These are phyloP conservation scores for Botrytis paeoniae DNA, from an alignment of 2,329 filamentous ascomycete genomes.

Conservation along the genomic window DNA sequence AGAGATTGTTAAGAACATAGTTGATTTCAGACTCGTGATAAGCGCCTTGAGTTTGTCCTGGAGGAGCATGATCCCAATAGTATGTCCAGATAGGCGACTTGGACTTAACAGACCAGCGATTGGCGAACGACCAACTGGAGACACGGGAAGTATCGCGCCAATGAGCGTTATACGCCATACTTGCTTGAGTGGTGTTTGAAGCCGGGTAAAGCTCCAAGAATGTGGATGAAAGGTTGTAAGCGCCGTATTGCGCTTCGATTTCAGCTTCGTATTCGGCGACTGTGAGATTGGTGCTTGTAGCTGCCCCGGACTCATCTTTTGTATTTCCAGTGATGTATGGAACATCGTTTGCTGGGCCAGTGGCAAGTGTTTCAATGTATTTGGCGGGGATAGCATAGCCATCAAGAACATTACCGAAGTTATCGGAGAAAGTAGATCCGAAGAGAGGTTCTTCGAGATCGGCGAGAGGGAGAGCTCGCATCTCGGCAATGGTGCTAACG, in stretches of 20 bases:
- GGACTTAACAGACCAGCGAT: conserved; percentile 31
- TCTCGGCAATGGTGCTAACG: conserved; percentile 27
- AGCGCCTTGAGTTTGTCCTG: conserved; percentile 29
- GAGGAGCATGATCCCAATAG: conserved; percentile 36
- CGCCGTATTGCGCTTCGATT: conserved; percentile 22
- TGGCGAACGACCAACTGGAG: conserved; percentile 34
- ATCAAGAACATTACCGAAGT: conserved; percentile 27
- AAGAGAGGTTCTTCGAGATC: conserved; percentile 11
- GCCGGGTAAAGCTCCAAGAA: conserved; percentile 34
- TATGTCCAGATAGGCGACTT: conserved; percentile 36
- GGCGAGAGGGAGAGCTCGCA: conserved; percentile 1
- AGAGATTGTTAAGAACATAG: conserved; percentile 38
- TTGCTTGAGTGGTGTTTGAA: conserved; percentile 27
- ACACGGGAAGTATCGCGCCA: conserved; percentile 31
- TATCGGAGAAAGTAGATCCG: background rate
- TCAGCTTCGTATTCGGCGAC: conserved; percentile 32
- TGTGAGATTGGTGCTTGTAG: conserved; percentile 38
- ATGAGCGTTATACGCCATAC: conserved; percentile 29
- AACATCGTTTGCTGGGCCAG: conserved; percentile 38
- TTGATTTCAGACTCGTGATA: conserved; percentile 38
- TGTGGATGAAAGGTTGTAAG: conserved; percentile 13
- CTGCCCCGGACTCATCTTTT: conserved; percentile 21
- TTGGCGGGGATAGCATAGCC: conserved; percentile 30
- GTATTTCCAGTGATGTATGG: conserved; percentile 41
- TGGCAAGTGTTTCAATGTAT: conserved; percentile 16